phyloP scores from a whole-genome alignment of 2,329 filamentous ascomycete genomes.

The Mollisia scopiformis region DNA sequence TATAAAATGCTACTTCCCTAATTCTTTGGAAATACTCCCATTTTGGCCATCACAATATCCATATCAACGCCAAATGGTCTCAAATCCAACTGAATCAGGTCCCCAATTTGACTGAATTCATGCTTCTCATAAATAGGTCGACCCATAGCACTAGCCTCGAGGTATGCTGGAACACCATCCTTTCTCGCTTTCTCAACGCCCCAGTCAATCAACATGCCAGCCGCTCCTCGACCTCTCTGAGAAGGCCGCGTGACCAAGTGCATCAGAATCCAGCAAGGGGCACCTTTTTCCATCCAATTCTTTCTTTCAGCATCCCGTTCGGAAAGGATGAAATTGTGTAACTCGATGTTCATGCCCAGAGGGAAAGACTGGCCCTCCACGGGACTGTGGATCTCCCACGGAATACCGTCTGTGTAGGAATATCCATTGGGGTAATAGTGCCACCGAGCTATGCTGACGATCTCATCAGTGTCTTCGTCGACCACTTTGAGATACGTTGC shows the following conservation, averaged over 20 bases:
- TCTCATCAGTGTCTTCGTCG: slow-evolving; percentile 11
- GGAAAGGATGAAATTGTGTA: slow-evolving; percentile 24
- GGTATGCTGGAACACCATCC: slow-evolving; percentile 44
- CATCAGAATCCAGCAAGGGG: slow-evolving; percentile 28
- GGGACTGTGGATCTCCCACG: slow-evolving; percentile 20
- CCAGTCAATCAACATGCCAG: slow-evolving; percentile 47
- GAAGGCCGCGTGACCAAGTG: slow-evolving; percentile 25
- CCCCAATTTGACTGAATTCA: slow-evolving; percentile 40
- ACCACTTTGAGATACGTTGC: slow-evolving; percentile 25
- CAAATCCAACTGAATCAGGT: slow-evolving; percentile 9
- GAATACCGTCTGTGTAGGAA: slow-evolving; percentile 11
- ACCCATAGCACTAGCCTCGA: slow-evolving; percentile 52
- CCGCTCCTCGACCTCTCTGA: slow-evolving; percentile 45
- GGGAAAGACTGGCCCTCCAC: slow-evolving; percentile 10
- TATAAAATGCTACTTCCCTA: not conserved
- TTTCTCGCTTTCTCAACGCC: slow-evolving; percentile 47
- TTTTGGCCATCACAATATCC: slow-evolving; percentile 14
- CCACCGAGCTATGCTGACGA: slow-evolving; percentile 27
- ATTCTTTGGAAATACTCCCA: slow-evolving; percentile 10
- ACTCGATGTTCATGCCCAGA: slow-evolving; percentile 18
- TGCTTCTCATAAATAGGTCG: slow-evolving; percentile 47
- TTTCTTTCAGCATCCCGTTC: slow-evolving; percentile 19
- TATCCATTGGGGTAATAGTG: slow-evolving; percentile 25
- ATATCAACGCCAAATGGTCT: slow-evolving; percentile 9
- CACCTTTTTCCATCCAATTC: slow-evolving; percentile 15